A percentile compares a stretch with the other conserved stretches of the same genome.
phyloP scores from a whole-genome alignment of 2,329 filamentous ascomycete species.

The Penicillium sp. region DNA sequence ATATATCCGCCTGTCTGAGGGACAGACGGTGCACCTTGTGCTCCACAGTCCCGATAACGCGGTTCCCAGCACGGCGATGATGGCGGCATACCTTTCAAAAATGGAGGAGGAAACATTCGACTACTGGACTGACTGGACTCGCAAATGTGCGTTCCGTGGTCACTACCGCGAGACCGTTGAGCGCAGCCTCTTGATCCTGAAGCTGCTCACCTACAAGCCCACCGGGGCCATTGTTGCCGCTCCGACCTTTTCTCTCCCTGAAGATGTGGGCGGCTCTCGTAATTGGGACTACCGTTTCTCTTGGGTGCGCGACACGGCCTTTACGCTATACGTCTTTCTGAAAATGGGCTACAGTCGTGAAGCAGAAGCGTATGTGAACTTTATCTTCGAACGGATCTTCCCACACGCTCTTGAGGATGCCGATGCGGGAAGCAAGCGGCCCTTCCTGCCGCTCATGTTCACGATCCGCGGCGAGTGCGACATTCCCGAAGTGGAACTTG shows the following conservation, averaged over 20 bases:
- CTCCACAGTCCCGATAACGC: constrained; percentile 61
- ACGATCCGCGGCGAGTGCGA: constrained; percentile 73
- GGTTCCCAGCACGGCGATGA: constrained; percentile 59
- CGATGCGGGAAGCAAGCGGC: constrained; percentile 52
- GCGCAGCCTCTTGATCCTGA: constrained; percentile 70
- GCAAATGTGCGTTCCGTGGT: constrained; percentile 67
- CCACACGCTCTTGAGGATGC: constrained; percentile 53
- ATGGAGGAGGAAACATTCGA: constrained; percentile 68
- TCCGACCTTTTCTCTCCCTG: constrained; percentile 74
- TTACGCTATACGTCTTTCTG: constrained; percentile 73
- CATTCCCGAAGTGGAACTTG: constrained; percentile 67
- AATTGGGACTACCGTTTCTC: constrained; percentile 58
- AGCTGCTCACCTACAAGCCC: constrained; percentile 74
- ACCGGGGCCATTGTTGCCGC: constrained; percentile 75
- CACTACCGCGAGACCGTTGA: constrained; percentile 70
- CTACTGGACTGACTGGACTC: constrained; percentile 74
- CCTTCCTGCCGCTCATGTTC: constrained; percentile 73
- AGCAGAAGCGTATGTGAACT: constrained; percentile 74
- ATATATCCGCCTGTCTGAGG: constrained; percentile 60
- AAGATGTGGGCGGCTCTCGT: constrained; percentile 65
- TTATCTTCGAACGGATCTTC: constrained; percentile 68
- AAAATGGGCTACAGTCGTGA: constrained; percentile 73
- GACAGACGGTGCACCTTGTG: constrained; percentile 68
- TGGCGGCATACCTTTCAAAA: constrained; percentile 56
- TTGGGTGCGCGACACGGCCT: constrained; percentile 75